Conservation (phyloP, 495 filamentous ascomycete species). For the Penicillium dipodomyicola region DNA sequence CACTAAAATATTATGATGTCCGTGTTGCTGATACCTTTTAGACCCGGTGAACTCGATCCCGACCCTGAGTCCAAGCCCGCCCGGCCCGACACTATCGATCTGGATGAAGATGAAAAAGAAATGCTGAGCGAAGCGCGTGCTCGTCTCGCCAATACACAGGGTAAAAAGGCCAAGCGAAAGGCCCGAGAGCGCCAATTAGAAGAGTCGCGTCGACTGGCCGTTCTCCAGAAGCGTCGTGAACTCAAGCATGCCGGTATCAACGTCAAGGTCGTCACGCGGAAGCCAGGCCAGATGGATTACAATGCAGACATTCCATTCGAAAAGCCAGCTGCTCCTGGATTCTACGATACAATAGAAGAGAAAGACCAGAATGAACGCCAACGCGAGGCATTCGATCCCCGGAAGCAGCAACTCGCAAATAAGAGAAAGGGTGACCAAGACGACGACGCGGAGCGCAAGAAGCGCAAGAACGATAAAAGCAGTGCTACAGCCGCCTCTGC, state of each 20-base stretch:
- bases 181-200: constrained; percentile 93
- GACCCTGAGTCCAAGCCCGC: constrained; percentile 96
- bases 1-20: background rate
- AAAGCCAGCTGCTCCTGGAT: constrained; percentile 83
- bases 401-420: constrained; percentile 92
- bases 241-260: constrained; percentile 98
- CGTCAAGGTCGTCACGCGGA: constrained; percentile 89
- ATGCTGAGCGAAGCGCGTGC: constrained; percentile 98
- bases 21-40: constrained; percentile 29
- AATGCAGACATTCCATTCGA: constrained; percentile 98
- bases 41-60: constrained; percentile 90
- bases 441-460: constrained; percentile 77
- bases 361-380: constrained; percentile 77
- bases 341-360: constrained; percentile 90
- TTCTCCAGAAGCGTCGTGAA: constrained; percentile 92
- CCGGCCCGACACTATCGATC: constrained; percentile 94
- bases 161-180: constrained; percentile 98
- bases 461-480: constrained; percentile 81
- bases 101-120: constrained; percentile 99
- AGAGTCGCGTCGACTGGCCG: constrained; percentile 83
- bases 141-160: constrained; percentile 93
- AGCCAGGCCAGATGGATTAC: constrained; percentile 98
- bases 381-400: constrained; percentile 84
- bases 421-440: constrained; percentile 92
- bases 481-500: constrained; percentile 71